These are phyloP conservation scores for Pleurotus platypus DNA, from an alignment of 768 basidiomycete genomes.

Conservation along the genomic window DNA sequence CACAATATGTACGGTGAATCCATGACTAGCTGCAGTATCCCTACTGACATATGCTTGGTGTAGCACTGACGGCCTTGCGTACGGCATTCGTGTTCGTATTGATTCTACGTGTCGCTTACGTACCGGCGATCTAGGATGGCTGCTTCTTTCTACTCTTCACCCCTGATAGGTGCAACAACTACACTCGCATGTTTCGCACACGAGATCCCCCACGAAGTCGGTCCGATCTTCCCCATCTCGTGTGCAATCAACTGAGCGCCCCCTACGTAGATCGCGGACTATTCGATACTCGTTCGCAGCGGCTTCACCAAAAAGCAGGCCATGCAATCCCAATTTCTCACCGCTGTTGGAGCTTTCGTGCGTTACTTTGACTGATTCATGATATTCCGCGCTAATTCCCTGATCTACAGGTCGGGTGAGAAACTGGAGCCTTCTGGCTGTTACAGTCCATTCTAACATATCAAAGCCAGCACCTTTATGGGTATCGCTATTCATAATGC, in stretches of 20 bases:
- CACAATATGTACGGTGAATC: constrained; percentile 75
- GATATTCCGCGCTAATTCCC: not conserved
- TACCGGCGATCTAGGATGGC: constrained; percentile 63
- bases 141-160: constrained; percentile 95
- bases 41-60: constrained; percentile 15
- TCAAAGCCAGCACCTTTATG: constrained; percentile 67
- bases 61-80: constrained; percentile 93
- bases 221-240: not conserved
- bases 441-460: constrained; percentile 17
- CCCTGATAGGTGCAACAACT: constrained; percentile 88
- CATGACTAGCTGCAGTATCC: constrained; percentile 10
- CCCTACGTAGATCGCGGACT: constrained; percentile 81
- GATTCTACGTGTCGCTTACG: not conserved
- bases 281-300: constrained; percentile 86
- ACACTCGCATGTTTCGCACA: constrained; percentile 95
- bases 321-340: constrained; percentile 91
- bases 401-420: constrained; percentile 37
- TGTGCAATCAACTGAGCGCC: not conserved
- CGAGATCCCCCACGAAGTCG: constrained; percentile 73
- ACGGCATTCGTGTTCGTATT: constrained; percentile 21
- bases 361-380: constrained; percentile 26
- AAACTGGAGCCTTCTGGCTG: constrained; percentile 13
- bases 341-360: constrained; percentile 90
- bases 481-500: constrained; percentile 82
- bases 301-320: constrained; percentile 90